These are phyloP conservation scores for Parietaria judaica DNA, from an alignment of 306 rosid genomes.

Conservation along the genomic window DNA sequence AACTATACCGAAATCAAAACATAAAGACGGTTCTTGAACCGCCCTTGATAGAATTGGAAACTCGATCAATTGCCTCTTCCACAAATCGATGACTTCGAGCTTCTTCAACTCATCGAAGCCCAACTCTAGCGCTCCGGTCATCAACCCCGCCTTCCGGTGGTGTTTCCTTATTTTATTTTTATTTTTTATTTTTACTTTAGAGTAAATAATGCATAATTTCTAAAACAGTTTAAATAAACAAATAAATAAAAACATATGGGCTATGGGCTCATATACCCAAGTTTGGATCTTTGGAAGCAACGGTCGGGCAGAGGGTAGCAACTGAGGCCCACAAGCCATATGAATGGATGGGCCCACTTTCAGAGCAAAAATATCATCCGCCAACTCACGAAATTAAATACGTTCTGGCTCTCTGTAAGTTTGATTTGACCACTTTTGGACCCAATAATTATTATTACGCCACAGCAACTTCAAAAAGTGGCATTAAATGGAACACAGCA, in stretches of 20 bases:
- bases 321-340: slow-evolving; percentile 7
- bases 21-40: no score
- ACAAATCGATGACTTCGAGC: no score
- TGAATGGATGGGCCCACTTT: slow-evolving; percentile 1
- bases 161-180: no score
- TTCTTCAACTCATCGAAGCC: no score
- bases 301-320: slow-evolving; percentile 1
- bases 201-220: background rate
- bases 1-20: no score
- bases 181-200: background rate
- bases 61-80: no score
- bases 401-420: background rate
- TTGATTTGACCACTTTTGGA: slow-evolving; percentile 10
- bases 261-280: background rate
- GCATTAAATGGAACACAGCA: slow-evolving; percentile 7
- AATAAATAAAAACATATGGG: background rate
- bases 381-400: slow-evolving; percentile 16
- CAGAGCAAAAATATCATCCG: slow-evolving; percentile 5
- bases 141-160: no score
- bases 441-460: background rate
- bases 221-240: background rate
- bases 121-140: no score
- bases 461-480: slow-evolving; percentile 7
- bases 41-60: no score
- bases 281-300: background rate